Evolutionary conservation across 129 eudicot genomes (phyloP).

Genomic region (carrot (Daucus carota)): DH1_v3.0 NC_030381.2:43221501-43222000

Average conservation of each 20-base stretch:
- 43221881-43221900: background rate
- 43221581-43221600: too few species aligned
- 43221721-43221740: too few species aligned
- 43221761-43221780: too few species aligned
- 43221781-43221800: background rate
- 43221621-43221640: background rate
- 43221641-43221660: background rate
- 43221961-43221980: background rate
- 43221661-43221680: background rate
- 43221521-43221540: too few species aligned
- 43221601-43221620: too few species aligned
- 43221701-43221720: too few species aligned
- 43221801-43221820: background rate
- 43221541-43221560: too few species aligned
- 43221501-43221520: too few species aligned
- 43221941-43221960: background rate
- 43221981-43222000: background rate
- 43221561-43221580: too few species aligned
- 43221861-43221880: background rate
- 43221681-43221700: too few species aligned
- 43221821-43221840: background rate
- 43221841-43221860: background rate
- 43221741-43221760: too few species aligned
- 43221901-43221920: background rate
- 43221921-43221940: background rate